Evolutionary conservation across 306 rosid species (phyloP).

Genomic region (Prunus dulcis): DNA sequence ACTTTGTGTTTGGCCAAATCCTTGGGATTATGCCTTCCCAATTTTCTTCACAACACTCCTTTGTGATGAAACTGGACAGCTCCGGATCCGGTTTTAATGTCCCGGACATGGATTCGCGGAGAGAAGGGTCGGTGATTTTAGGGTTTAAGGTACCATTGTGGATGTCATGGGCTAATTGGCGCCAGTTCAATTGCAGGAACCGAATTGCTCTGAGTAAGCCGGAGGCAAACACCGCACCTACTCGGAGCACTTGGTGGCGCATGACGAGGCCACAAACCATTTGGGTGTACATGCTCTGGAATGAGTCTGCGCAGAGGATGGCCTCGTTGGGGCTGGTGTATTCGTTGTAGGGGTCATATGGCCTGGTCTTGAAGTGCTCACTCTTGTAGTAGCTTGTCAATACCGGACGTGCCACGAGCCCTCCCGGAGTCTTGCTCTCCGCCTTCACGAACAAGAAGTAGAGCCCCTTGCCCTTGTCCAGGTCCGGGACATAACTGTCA

Average conservation of each 20-base stretch:
- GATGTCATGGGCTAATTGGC: slow-evolving; percentile 50
- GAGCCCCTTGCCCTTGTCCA: slow-evolving; percentile 89
- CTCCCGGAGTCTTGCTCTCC: slow-evolving; percentile 74
- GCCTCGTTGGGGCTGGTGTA: slow-evolving; percentile 83
- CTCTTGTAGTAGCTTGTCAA: slow-evolving; percentile 91
- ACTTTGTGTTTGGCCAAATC: slow-evolving; percentile 93
- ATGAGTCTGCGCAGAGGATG: slow-evolving; percentile 68
- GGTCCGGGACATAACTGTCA: slow-evolving; percentile 57
- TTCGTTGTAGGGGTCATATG: slow-evolving; percentile 72
- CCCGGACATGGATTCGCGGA: slow-evolving; percentile 41
- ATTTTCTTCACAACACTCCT: slow-evolving; percentile 49
- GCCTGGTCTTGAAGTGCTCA: slow-evolving; percentile 73
- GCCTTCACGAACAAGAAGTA: slow-evolving; percentile 77
- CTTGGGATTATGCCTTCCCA: slow-evolving; percentile 74
- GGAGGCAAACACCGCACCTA: slow-evolving; percentile 90
- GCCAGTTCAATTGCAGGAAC: slow-evolving; percentile 81
- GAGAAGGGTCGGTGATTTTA: slow-evolving; percentile 50
- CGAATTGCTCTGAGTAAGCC: slow-evolving; percentile 86
- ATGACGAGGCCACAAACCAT: slow-evolving; percentile 86
- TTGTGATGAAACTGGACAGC: slow-evolving; percentile 50
- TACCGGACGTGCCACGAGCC: slow-evolving; percentile 82
- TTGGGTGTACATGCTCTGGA: slow-evolving; percentile 90
- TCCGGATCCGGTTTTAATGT: slow-evolving; percentile 49
- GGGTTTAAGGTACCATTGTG: slow-evolving; percentile 61
- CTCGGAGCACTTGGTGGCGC: slow-evolving; percentile 74